Conservation (phyloP, 352 stramenopile species). For the Pythium inflatum region DNA sequence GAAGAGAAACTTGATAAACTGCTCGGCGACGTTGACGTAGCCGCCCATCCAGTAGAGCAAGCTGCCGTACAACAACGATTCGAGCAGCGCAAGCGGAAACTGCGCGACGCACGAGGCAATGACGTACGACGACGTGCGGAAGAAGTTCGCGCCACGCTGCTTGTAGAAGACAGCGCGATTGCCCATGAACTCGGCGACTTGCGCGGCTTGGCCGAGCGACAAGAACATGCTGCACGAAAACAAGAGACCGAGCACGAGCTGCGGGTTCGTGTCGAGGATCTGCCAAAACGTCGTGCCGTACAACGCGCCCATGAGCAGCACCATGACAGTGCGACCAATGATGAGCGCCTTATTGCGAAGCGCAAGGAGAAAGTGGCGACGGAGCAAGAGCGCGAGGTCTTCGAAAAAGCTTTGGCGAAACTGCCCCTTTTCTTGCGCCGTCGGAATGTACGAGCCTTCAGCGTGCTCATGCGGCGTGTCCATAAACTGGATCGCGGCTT, state of each 20-base stretch:
- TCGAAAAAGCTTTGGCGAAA: conserved; percentile 62
- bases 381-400: conserved; percentile 50
- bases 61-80: conserved; percentile 85
- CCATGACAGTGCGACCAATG: conserved; percentile 52
- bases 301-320: conserved; percentile 65
- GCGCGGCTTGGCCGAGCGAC: conserved; percentile 76
- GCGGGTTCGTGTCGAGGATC: conserved; percentile 52
- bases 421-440: conserved; percentile 23
- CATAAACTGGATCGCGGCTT: conserved; percentile 49
- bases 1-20: background rate
- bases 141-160: conserved; percentile 89
- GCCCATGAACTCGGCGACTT: conserved; percentile 83
- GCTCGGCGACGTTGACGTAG: background rate
- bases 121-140: conserved; percentile 81
- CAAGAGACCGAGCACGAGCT: conserved; percentile 81
- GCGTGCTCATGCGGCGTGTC: conserved; percentile 30
- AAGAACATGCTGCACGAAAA: conserved; percentile 91
- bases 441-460: conserved; percentile 3
- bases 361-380: conserved; percentile 74
- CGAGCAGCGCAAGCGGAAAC: conserved; percentile 61
- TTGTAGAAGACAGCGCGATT: conserved; percentile 87
- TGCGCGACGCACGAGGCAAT: conserved; percentile 55
- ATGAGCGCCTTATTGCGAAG: conserved; percentile 57
- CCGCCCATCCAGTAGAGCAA: conserved; percentile 29
- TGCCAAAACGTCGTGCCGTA: conserved; percentile 75